phyloP scores from a whole-genome alignment of 805 yeast species.

The Pichia ethanolica region DNA sequence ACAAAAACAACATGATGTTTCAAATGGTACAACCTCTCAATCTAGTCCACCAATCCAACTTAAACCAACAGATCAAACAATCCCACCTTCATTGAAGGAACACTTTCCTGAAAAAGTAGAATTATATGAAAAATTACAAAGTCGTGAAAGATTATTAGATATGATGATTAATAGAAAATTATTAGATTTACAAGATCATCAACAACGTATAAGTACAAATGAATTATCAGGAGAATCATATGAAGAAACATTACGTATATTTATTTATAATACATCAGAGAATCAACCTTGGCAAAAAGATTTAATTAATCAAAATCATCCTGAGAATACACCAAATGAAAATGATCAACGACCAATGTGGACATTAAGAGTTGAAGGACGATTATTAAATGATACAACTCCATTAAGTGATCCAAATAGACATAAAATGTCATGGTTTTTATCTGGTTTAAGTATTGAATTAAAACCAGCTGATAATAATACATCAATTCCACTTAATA shows the following conservation, averaged over 20 bases:
- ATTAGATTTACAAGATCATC: conserved; percentile 72
- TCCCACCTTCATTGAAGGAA: conserved; percentile 23
- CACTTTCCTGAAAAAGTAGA: conserved; percentile 45
- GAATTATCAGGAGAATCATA: conserved; percentile 36
- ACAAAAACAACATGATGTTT: conserved; percentile 1
- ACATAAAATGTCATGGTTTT: conserved; percentile 66
- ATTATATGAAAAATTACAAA: conserved; percentile 60
- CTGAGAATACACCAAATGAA: not conserved
- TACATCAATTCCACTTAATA: conserved; percentile 15
- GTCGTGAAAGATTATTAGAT: conserved; percentile 79
- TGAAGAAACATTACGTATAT: conserved; percentile 61
- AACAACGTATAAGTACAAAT: conserved; percentile 23
- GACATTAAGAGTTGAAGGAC: conserved; percentile 87
- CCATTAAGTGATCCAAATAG: conserved; percentile 41
- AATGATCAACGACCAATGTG: conserved; percentile 43
- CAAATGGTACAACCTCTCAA: conserved; percentile 8
- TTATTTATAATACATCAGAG: conserved; percentile 70
- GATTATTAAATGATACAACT: conserved; percentile 45
- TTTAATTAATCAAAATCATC: conserved; percentile 1
- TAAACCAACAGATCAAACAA: conserved; percentile 31
- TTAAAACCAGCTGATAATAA: conserved; percentile 32
- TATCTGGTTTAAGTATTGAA: conserved; percentile 82
- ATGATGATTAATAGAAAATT: conserved; percentile 75
- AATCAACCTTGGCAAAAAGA: conserved; percentile 81
- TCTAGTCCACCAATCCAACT: conserved; percentile 22